These are phyloP conservation scores for Bruguiera gymnorhiza DNA, from an alignment of 345 rosid genomes.

Conservation along the genomic window DNA sequence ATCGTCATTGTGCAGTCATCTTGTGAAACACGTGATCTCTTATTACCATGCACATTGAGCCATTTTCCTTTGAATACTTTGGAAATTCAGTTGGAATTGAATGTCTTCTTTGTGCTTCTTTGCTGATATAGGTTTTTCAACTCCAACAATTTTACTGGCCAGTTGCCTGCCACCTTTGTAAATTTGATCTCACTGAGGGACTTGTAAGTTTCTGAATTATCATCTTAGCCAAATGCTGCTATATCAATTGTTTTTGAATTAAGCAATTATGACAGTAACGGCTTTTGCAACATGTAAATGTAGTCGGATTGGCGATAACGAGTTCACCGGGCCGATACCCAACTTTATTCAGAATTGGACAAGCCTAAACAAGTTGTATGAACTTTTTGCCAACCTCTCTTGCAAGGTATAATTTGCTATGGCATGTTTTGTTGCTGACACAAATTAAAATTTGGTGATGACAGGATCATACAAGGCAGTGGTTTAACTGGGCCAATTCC, in stretches of 20 bases:
- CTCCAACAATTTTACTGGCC: constrained; percentile 52
- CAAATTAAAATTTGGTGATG: too few relatives aligned
- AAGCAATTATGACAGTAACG: background rate
- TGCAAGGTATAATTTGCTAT: background rate
- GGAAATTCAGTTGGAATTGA: background rate
- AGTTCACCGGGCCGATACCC: constrained; percentile 51
- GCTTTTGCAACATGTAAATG: background rate
- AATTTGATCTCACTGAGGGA: constrained; percentile 39
- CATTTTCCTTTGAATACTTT: too few relatives aligned
- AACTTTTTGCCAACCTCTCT: background rate
- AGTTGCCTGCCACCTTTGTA: constrained; percentile 46
- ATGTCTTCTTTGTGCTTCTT: background rate
- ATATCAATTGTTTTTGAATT: too few relatives aligned
- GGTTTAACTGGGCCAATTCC: too few relatives aligned
- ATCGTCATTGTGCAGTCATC: background rate
- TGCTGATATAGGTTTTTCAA: constrained; percentile 32
- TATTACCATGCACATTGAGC: background rate
- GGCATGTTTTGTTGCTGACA: too few relatives aligned
- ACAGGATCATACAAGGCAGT: too few relatives aligned
- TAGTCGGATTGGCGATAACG: constrained; percentile 52
- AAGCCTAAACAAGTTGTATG: constrained; percentile 22
- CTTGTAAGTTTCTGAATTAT: constrained; percentile 30
- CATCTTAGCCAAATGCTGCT: too few relatives aligned
- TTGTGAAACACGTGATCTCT: background rate
- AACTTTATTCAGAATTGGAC: constrained; percentile 27